These are phyloP conservation scores for Hygrocybe punicea DNA, from an alignment of 768 basidiomycete species.

Conservation along the genomic window DNA sequence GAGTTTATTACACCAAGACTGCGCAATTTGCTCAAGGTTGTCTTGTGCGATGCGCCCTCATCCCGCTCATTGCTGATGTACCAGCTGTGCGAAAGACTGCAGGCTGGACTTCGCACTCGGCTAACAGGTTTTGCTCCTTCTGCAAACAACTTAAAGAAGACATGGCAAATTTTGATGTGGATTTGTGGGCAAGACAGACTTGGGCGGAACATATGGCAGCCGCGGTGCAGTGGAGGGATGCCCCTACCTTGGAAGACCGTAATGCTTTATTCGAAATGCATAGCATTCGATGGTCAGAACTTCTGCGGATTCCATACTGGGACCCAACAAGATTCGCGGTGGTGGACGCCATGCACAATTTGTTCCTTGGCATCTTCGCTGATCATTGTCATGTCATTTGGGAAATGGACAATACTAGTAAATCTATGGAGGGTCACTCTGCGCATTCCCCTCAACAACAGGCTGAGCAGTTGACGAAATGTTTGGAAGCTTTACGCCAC, in stretches of 20 bases:
- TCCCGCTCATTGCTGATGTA: slow-evolving; percentile 35
- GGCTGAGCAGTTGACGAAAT: not conserved
- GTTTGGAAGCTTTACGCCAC: not conserved
- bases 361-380: slow-evolving; percentile 2
- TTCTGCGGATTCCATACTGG: slow-evolving; percentile 10
- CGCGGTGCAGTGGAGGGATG: slow-evolving; percentile 21
- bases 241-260: slow-evolving; percentile 9
- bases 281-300: slow-evolving; percentile 15
- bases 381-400: slow-evolving; percentile 5
- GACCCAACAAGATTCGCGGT: slow-evolving; percentile 5
- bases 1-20: slow-evolving; percentile 23
- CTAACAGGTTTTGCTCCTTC: slow-evolving; percentile 17
- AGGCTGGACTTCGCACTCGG: slow-evolving; percentile 16
- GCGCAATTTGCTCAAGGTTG: slow-evolving; percentile 15
- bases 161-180: not conserved
- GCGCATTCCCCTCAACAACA: not conserved
- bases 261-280: slow-evolving; percentile 16
- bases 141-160: not conserved
- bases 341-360: slow-evolving; percentile 10
- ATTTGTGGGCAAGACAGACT: not conserved
- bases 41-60: slow-evolving; percentile 21
- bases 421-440: not conserved
- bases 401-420: slow-evolving; percentile 6
- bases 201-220: not conserved
- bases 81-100: slow-evolving; percentile 28